Evolutionary conservation across 2,329 filamentous ascomycete genomes (phyloP).

Genomic region (Teratosphaeria pseudoeucalypti): DNA sequence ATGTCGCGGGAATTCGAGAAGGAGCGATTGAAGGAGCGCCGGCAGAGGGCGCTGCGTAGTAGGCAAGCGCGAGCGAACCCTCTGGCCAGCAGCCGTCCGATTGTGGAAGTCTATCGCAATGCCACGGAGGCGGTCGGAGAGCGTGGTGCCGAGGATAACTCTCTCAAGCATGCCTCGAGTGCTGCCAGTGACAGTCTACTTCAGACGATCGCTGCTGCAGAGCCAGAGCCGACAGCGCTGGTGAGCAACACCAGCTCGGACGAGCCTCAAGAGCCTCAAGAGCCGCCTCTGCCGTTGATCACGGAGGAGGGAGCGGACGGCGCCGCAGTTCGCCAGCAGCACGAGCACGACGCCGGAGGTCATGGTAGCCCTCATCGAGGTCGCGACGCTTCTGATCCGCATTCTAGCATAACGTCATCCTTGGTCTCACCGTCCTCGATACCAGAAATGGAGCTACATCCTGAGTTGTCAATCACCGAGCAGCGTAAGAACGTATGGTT

Average conservation of each 20-base stretch:
- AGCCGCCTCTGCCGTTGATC: background rate
- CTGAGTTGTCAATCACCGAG: constrained; percentile 69
- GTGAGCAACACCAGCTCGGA: background rate
- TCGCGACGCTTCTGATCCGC: constrained; percentile 34
- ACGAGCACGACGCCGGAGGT: constrained; percentile 39
- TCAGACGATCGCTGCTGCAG: background rate
- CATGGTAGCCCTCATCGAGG: constrained; percentile 14
- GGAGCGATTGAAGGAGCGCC: constrained; percentile 76
- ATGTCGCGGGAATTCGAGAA: constrained; percentile 94
- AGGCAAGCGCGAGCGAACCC: constrained; percentile 73
- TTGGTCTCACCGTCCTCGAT: constrained; percentile 40
- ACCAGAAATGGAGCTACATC: constrained; percentile 46
- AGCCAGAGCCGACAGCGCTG: background rate
- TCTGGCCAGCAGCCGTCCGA: constrained; percentile 83
- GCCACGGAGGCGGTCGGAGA: constrained; percentile 72
- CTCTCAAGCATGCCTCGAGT: background rate
- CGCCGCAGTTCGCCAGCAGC: constrained; percentile 22
- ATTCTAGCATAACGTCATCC: constrained; percentile 39
- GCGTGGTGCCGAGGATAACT: constrained; percentile 2
- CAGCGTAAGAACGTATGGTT: constrained; percentile 89
- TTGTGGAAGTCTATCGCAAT: constrained; percentile 91
- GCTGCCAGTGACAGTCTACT: constrained; percentile 1
- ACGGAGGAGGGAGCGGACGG: background rate
- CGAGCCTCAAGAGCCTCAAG: constrained; percentile 2
- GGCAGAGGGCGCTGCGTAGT: constrained; percentile 67